Conservation (phyloP, 768 basidiomycete genomes). For the Trametes villosa region DNA sequence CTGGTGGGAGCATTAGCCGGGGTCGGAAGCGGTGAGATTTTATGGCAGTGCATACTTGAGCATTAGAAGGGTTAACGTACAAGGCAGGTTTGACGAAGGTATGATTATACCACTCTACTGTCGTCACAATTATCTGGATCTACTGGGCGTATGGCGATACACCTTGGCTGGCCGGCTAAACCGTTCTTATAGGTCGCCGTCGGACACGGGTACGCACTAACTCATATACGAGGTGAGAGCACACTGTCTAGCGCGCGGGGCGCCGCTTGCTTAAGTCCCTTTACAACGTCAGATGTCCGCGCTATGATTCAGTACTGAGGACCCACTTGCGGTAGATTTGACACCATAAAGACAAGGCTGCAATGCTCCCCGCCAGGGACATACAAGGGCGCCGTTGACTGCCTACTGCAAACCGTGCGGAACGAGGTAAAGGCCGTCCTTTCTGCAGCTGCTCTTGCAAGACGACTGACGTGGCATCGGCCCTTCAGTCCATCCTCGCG, state of each 20-base stretch:
- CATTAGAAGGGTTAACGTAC: neutral
- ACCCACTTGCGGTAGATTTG: too few species aligned
- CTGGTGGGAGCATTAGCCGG: conserved; percentile 62
- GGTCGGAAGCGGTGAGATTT: conserved; percentile 60
- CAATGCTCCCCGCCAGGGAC: conserved; percentile 70
- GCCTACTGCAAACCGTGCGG: conserved; percentile 56
- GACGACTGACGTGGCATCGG: neutral
- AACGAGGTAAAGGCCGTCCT: conserved; percentile 65
- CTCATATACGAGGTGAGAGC: neutral
- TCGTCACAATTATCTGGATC: too few species aligned
- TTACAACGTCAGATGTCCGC: neutral
- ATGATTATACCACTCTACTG: too few species aligned
- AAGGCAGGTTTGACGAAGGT: conserved; percentile 22
- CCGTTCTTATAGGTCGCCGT: conserved; percentile 56
- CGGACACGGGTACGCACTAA: conserved; percentile 61
- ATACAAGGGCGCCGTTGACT: conserved; percentile 65
- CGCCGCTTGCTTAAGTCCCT: too few species aligned
- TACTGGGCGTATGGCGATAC: too few species aligned
- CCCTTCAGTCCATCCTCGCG: conserved; percentile 56
- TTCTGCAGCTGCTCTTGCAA: too few species aligned
- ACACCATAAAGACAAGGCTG: conserved; percentile 74
- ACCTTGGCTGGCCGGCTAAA: neutral
- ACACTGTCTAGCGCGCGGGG: too few species aligned
- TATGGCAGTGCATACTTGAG: neutral
- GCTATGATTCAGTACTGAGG: too few species aligned